These are phyloP conservation scores for Speleostelium caveatum DNA, from an alignment of 78 protist genomes.

Conservation along the genomic window DNA sequence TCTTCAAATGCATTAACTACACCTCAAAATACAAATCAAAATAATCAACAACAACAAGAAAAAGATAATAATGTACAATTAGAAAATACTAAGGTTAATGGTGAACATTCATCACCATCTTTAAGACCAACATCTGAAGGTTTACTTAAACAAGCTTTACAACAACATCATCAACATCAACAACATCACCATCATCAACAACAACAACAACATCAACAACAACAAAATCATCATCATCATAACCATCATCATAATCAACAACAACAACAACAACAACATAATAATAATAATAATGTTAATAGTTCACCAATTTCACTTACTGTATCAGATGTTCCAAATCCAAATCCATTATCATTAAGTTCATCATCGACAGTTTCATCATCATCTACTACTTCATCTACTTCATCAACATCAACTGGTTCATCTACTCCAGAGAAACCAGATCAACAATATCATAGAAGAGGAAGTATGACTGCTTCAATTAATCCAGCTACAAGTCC, in stretches of 20 bases:
- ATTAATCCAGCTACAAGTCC: conserved; percentile 67
- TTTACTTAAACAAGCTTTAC: conserved; percentile 69
- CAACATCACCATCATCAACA: neutral
- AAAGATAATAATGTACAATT: neutral
- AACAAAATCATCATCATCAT: neutral
- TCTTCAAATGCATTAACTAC: neutral
- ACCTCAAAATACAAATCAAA: neutral
- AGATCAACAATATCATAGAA: conserved; percentile 19
- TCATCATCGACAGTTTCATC: neutral
- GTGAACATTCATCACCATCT: neutral
- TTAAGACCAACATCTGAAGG: conserved; percentile 39
- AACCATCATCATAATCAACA: neutral
- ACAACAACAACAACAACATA: neutral
- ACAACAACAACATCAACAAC: conserved; percentile 14
- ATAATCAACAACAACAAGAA: conserved; percentile 8
- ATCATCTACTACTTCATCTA: conserved; percentile 4
- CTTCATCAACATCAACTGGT: conserved; percentile 1
- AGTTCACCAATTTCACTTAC: conserved; percentile 7
- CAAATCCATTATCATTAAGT: neutral
- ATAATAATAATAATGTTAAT: neutral
- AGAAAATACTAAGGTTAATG: neutral
- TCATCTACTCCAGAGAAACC: neutral
- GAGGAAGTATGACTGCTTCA: conserved; percentile 70
- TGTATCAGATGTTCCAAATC: neutral
- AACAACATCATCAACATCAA: conserved; percentile 71